Evolutionary conservation across 345 rosid genomes (phyloP).

Genomic region (Psidium guajava): DNA sequence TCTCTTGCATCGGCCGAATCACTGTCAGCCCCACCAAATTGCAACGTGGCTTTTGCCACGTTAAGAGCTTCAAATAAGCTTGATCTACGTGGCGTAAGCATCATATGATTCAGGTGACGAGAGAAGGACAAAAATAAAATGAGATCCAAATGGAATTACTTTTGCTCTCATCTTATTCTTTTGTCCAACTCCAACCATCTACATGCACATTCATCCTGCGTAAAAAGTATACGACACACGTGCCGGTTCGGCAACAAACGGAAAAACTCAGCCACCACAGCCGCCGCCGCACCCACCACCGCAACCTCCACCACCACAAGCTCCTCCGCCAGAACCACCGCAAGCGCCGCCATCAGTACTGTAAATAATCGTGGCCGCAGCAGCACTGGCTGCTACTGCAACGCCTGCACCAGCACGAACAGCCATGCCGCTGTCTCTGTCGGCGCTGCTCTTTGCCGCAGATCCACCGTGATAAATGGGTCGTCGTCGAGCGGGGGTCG

Average conservation of each 20-base stretch:
- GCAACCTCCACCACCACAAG: background rate
- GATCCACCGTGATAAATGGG: background rate
- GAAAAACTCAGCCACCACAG: background rate
- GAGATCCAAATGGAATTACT: background rate
- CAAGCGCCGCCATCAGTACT: background rate
- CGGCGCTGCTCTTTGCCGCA: background rate
- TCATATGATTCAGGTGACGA: background rate
- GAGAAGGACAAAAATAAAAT: background rate
- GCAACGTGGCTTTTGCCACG: too few relatives aligned
- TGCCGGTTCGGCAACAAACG: background rate
- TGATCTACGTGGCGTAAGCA: background rate
- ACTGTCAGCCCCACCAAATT: too few relatives aligned
- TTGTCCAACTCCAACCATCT: background rate
- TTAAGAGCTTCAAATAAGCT: background rate
- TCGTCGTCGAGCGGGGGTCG: background rate
- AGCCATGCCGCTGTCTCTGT: background rate
- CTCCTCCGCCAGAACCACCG: background rate
- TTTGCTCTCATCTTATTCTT: background rate
- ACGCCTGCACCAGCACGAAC: background rate
- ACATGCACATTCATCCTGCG: background rate
- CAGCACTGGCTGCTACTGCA: background rate
- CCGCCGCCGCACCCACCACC: background rate
- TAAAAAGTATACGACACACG: background rate
- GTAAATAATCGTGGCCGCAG: background rate
- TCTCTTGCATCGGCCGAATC: too few relatives aligned